Conservation (phyloP, 148 eudicot genomes). For the Heliosperma pusillum region DNA sequence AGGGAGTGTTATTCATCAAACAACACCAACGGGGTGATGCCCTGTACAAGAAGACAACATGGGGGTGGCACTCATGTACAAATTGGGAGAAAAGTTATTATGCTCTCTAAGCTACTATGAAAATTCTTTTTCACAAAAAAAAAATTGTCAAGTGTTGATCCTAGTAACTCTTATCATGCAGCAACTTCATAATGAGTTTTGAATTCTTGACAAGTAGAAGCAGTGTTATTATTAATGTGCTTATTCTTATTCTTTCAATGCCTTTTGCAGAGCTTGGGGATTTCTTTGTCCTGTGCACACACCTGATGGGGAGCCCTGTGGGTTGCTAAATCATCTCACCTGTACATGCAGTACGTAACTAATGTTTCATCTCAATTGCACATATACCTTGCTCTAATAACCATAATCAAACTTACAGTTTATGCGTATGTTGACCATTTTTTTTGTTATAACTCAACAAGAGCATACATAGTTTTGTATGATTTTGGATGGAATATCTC, state of each 20-base stretch:
- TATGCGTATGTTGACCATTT: not conserved
- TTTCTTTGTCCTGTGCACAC: slow-evolving; percentile 99
- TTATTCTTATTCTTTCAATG: not conserved
- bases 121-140: too few relatives aligned
- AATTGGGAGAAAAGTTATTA: not conserved
- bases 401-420: not conserved
- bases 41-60: not conserved
- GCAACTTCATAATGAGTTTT: not conserved
- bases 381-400: not conserved
- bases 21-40: not conserved
- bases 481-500: not conserved
- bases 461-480: not conserved
- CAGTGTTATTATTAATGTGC: not conserved
- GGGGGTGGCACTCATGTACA: not conserved
- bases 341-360: slow-evolving; percentile 70
- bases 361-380: not conserved
- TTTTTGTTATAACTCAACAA: not conserved
- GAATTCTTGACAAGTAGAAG: too few relatives aligned
- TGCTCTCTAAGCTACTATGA: not conserved
- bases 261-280: slow-evolving; percentile 81
- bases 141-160: not conserved
- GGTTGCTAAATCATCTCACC: slow-evolving; percentile 87
- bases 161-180: not conserved
- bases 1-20: too few relatives aligned
- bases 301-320: slow-evolving; percentile 98